Conservation (phyloP, 805 yeast species). For the Kodamaea nitidulidarum region DNA sequence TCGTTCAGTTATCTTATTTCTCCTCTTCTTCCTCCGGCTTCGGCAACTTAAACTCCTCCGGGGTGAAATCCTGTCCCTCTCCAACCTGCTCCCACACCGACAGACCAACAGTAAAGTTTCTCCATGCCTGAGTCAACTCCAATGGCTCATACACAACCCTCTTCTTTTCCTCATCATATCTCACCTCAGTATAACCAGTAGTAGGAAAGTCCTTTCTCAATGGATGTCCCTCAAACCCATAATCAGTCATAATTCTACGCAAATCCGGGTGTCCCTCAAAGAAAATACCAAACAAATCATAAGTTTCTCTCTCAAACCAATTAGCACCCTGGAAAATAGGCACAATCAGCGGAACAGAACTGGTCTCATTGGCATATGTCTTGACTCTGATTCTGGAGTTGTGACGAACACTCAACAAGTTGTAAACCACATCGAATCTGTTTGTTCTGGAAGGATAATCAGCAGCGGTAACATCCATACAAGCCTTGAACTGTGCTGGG, state of each 20-base stretch:
- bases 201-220: constrained; percentile 90
- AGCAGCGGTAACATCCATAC: constrained; percentile 80
- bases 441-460: constrained; percentile 81
- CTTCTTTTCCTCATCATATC: constrained; percentile 88
- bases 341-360: constrained; percentile 77
- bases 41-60: constrained; percentile 78
- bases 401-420: constrained; percentile 73
- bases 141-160: constrained; percentile 86
- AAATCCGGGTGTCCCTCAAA: constrained; percentile 88
- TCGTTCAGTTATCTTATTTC: constrained; percentile 31
- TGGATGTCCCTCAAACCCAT: constrained; percentile 91
- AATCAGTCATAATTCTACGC: constrained; percentile 86
- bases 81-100: constrained; percentile 93
- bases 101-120: constrained; percentile 84
- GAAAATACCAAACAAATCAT: constrained; percentile 82
- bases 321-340: constrained; percentile 74
- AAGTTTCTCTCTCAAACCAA: constrained; percentile 89
- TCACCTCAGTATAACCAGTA: constrained; percentile 85
- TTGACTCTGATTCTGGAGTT: constrained; percentile 85
- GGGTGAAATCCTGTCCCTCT: constrained; percentile 76
- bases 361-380: constrained; percentile 80
- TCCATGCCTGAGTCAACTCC: constrained; percentile 88
- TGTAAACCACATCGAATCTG: constrained; percentile 85
- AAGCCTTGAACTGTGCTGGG: constrained; percentile 72
- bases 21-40: constrained; percentile 66